Percentiles rank a stretch among this genome's conserved stretches.
These are phyloP conservation scores for Marasmius tenuissimus DNA, from an alignment of 1,284 basidiomycete genomes.

Conservation along the genomic window DNA sequence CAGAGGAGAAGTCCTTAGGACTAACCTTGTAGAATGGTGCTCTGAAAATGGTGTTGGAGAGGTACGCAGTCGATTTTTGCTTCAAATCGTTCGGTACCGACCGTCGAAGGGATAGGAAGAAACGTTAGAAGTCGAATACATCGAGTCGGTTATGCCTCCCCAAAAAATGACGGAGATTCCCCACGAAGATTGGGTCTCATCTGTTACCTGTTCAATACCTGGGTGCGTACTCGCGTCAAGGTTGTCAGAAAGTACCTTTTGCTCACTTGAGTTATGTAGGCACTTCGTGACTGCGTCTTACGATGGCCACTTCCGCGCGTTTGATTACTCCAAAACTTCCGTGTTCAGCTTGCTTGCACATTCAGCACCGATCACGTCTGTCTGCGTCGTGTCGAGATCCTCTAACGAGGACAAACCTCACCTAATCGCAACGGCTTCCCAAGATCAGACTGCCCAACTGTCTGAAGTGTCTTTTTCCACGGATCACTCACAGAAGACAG, in stretches of 20 bases:
- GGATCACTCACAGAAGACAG: conserved; percentile 23
- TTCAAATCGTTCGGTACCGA: neutral
- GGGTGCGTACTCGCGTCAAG: conserved; percentile 58
- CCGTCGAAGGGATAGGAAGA: conserved; percentile 60
- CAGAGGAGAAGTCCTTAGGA: conserved; percentile 77
- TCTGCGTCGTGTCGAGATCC: conserved; percentile 54
- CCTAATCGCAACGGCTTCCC: conserved; percentile 78
- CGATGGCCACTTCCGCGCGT: conserved; percentile 73
- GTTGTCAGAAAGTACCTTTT: neutral
- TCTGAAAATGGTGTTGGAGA: conserved; percentile 70
- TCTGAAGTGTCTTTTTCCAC: conserved; percentile 46
- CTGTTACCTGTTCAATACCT: conserved; percentile 67
- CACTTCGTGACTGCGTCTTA: conserved; percentile 82
- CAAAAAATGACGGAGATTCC: conserved; percentile 79
- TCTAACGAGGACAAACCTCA: conserved; percentile 38
- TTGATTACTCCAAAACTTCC: conserved; percentile 67
- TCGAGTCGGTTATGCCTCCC: conserved; percentile 90
- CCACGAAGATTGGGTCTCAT: conserved; percentile 94
- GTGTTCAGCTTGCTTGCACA: conserved; percentile 53
- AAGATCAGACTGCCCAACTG: conserved; percentile 77
- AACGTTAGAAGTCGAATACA: conserved; percentile 92
- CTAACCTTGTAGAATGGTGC: conserved; percentile 79
- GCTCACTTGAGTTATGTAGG: conserved; percentile 26
- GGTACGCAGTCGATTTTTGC: conserved; percentile 34
- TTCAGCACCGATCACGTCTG: conserved; percentile 71